A percentile compares a stretch with the other conserved stretches of the same genome.
phyloP scores from a whole-genome alignment of 371 early-diverging fungal genomes.

The Rhizopus sp. region DNA sequence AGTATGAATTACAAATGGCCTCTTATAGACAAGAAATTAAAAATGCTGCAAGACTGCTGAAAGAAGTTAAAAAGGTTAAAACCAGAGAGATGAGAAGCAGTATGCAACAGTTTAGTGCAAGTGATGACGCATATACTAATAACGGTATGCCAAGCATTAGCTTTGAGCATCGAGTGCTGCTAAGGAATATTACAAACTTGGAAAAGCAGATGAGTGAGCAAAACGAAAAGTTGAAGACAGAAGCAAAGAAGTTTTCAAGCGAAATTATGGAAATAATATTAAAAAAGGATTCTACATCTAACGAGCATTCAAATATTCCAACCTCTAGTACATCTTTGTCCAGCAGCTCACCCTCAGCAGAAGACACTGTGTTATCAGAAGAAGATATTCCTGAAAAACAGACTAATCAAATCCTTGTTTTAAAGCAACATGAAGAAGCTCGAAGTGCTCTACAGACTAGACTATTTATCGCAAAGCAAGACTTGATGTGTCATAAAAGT shows the following conservation, averaged over 20 bases:
- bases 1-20: slow-evolving; percentile 15
- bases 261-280: slow-evolving; percentile 19
- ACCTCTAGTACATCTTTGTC: too few relatives aligned
- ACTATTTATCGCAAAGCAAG: slow-evolving; percentile 19
- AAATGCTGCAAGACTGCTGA: slow-evolving; percentile 13
- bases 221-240: slow-evolving; percentile 18
- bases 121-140: not conserved
- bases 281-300: not conserved
- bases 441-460: slow-evolving; percentile 15
- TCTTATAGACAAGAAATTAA: slow-evolving; percentile 20
- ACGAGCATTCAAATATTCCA: not conserved
- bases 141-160: not conserved
- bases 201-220: slow-evolving; percentile 31
- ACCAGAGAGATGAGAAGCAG: too few relatives aligned
- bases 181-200: slow-evolving; percentile 17
- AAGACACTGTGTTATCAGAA: too few relatives aligned
- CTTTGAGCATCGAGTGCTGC: slow-evolving; percentile 19
- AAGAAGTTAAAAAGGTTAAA: slow-evolving; percentile 19
- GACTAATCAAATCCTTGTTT: not conserved
- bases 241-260: slow-evolving; percentile 24
- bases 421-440: slow-evolving; percentile 20
- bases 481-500: slow-evolving; percentile 11
- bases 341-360: too few relatives aligned
- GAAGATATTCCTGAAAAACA: too few relatives aligned
- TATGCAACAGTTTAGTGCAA: too few relatives aligned